These are phyloP conservation scores for Theileria equi DNA, from an alignment of 169 alveolate species.

Conservation along the genomic window DNA sequence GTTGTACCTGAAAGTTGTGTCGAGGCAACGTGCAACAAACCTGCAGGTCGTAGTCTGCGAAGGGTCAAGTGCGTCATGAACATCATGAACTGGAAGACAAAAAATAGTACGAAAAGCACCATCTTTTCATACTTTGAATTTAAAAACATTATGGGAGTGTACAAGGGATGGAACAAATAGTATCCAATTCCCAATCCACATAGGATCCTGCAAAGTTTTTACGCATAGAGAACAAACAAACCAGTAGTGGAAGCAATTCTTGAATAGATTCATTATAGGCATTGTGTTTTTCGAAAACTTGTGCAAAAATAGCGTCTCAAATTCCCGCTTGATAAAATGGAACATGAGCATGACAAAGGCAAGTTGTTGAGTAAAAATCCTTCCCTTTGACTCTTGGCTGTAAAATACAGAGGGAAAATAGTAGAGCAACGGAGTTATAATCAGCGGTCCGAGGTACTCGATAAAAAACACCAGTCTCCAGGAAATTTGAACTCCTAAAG, in stretches of 20 bases:
- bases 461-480: conserved; percentile 94
- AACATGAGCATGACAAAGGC: conserved; percentile 85
- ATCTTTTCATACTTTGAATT: conserved; percentile 38
- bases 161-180: conserved; percentile 91
- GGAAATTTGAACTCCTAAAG: conserved; percentile 90
- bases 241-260: conserved; percentile 97
- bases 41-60: conserved; percentile 87
- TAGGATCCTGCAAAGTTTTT: conserved; percentile 66
- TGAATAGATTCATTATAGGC: conserved; percentile 92
- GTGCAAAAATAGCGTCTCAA: conserved; percentile 96
- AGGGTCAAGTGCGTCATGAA: conserved; percentile 90
- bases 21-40: conserved; percentile 18
- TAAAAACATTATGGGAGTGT: conserved; percentile 70
- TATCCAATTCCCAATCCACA: conserved; percentile 89
- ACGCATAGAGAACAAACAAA: conserved; percentile 4
- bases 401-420: conserved; percentile 68
- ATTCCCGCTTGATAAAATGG: conserved; percentile 94
- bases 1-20: conserved; percentile 79
- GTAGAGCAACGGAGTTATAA: conserved; percentile 89
- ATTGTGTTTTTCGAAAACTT: conserved; percentile 94
- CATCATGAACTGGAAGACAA: conserved; percentile 88
- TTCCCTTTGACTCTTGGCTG: background rate
- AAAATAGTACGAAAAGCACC: conserved; percentile 50
- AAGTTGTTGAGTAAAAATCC: conserved; percentile 26
- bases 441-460: conserved; percentile 97